Base-by-base conservation (phyloP, 2,329 filamentous ascomycete genomes). In the Colletotrichum shisoi region DNA sequence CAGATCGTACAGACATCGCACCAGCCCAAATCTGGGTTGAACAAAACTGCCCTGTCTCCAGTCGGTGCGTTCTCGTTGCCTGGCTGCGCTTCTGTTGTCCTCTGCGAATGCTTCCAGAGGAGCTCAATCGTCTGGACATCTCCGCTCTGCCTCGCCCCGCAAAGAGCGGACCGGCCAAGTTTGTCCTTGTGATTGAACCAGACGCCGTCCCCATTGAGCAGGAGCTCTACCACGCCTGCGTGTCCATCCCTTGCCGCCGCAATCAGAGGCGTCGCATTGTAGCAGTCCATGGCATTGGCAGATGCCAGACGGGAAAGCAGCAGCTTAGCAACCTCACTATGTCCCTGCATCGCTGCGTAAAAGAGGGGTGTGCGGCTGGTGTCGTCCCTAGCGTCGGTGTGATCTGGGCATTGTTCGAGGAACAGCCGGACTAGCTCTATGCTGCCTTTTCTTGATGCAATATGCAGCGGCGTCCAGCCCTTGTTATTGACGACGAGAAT, bases 231-330 rank as follows among this genome's bases (percentile, higher is more conserved):
- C 2, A 27, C 45, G 12, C 4, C 39, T 17, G 19, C 45, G 15
- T 52, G 45, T 6, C 57, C 46, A 8, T 52, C 17, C 17, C 45
- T 60, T 4, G 48, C 27, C 5, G 62, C 69, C 4, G 37, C 19
- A 52, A 58, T 45, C 19, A 62, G 48, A n/a, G 54, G 31, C 15
- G 61, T 60, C n/a, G 3, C 15, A 7, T 60, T 34, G 27, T 51
- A 49, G 1, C 27, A 12, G 31, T 60, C 57, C 54, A n/a, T n/a
- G 19, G 3, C 2, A 40, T 42, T 11, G 8, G 8, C 31, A 4
- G 12, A 9, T 40, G 31, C 34, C 11, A 17, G 13, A 1, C 1
- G 6, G 4, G 42, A 42, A 19, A 51, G 27, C 2, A 57, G 9
- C 17, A 57, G 2, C 11, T 12, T 13, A 7, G 12, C 21, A 8